Conservation (phyloP, 305 asterid genomes). For the Fraxinus albicans region DNA sequence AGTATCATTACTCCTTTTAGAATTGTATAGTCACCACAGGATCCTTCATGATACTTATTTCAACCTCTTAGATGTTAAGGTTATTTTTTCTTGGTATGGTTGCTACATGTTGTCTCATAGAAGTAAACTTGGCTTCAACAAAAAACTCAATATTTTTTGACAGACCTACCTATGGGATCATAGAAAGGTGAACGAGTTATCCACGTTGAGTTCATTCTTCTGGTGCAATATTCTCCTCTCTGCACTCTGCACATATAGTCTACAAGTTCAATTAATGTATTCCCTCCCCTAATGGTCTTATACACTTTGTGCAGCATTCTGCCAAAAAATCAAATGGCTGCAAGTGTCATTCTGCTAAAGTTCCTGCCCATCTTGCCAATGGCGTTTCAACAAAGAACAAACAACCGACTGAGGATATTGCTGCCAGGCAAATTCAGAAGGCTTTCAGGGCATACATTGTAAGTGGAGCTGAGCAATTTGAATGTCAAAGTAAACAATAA, state of each 20-base stretch:
- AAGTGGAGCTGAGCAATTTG: background rate
- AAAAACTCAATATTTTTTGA: background rate
- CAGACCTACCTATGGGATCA: background rate
- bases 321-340: slow-evolving; percentile 27
- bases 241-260: background rate
- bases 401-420: slow-evolving; percentile 20
- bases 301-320: slow-evolving; percentile 12
- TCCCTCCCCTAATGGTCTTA: slow-evolving; percentile 8
- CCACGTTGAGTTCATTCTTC: background rate
- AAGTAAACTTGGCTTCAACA: background rate
- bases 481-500: background rate
- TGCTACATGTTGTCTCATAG: background rate
- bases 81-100: background rate
- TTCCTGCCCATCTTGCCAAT: slow-evolving; percentile 22
- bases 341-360: slow-evolving; percentile 17
- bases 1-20: background rate
- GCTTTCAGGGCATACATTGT: slow-evolving; percentile 39
- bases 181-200: background rate
- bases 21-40: background rate
- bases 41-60: background rate
- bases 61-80: background rate
- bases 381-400: slow-evolving; percentile 29
- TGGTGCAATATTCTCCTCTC: background rate
- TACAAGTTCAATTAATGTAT: background rate
- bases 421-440: slow-evolving; percentile 40